A percentile compares a stretch with the other conserved stretches of the same genome.
These are phyloP conservation scores for Wallemia mellicola DNA, from an alignment of 1,284 basidiomycete species.

Conservation along the genomic window DNA sequence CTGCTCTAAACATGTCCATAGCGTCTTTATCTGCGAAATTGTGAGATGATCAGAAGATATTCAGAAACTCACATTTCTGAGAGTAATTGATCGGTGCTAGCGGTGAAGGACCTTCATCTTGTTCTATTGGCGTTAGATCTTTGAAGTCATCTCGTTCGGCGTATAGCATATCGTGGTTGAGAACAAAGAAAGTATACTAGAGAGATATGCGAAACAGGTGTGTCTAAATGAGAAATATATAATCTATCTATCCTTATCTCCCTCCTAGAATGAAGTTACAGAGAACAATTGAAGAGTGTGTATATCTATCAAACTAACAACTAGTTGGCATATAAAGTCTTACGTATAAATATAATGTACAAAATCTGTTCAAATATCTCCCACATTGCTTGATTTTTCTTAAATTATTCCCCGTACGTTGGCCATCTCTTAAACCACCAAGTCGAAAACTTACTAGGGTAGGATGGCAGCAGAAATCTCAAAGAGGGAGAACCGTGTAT, in stretches of 20 bases:
- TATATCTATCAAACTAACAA: too few species aligned
- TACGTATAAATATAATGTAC: too few species aligned
- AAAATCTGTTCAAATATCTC: too few species aligned
- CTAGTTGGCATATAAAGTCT: too few species aligned
- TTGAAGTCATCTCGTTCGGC: slow-evolving; percentile 7
- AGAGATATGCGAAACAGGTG: neutral
- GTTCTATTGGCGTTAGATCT: slow-evolving; percentile 11
- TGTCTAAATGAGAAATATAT: neutral
- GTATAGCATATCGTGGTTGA: slow-evolving; percentile 2
- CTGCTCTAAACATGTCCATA: slow-evolving; percentile 62
- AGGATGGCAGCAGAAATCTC: slow-evolving; percentile 36
- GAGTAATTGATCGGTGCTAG: slow-evolving; percentile 12
- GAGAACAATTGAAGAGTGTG: too few species aligned
- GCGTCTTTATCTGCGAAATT: slow-evolving; percentile 52
- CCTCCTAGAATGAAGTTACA: too few species aligned
- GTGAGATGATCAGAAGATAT: neutral
- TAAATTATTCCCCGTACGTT: slow-evolving; percentile 1
- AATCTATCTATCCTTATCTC: too few species aligned
- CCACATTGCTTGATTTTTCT: neutral
- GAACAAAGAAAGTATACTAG: too few species aligned
- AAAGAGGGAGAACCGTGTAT: slow-evolving; percentile 91
- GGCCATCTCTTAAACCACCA: slow-evolving; percentile 2
- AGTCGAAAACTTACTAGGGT: slow-evolving; percentile 2
- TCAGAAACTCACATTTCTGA: slow-evolving; percentile 7
- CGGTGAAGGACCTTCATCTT: slow-evolving; percentile 10